A percentile compares a stretch with the other conserved stretches of the same genome.
Conservation (phyloP, 352 stramenopile genomes). For the Pelagophyceae sp. region DNA sequence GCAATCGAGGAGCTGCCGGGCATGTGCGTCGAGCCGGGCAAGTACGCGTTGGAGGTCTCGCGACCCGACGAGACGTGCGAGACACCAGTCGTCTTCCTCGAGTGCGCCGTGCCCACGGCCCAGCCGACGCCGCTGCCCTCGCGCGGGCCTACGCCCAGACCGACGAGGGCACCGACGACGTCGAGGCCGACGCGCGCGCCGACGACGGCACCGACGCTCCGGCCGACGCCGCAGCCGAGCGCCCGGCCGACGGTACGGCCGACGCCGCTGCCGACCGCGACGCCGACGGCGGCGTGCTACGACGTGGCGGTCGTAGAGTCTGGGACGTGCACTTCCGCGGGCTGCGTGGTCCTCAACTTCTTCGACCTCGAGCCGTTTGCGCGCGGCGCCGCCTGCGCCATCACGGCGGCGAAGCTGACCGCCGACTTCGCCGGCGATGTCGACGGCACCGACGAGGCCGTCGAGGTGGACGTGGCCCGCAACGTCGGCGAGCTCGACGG, state of each 20-base stretch:
- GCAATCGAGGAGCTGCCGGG: neutral
- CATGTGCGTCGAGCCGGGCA: neutral
- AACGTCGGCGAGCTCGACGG: neutral
- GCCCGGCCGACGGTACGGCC: neutral
- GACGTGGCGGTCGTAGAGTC: neutral
- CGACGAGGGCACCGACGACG: neutral
- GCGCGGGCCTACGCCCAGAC: neutral
- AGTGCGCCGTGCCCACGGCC: neutral
- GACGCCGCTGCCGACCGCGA: neutral
- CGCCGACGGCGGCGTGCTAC: neutral
- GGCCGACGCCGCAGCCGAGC: neutral
- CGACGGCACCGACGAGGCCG: neutral
- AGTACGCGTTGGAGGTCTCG: neutral
- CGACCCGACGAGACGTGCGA: neutral
- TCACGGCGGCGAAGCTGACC: neutral
- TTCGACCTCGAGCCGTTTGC: neutral
- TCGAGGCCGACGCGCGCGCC: neutral
- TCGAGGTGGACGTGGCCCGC: neutral
- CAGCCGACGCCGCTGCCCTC: neutral
- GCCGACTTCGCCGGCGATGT: neutral
- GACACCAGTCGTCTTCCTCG: neutral
- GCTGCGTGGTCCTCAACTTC: neutral
- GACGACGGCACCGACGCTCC: neutral
- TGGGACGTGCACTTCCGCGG: neutral
- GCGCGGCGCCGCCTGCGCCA: neutral